Evolutionary conservation across 2,329 filamentous ascomycete species (phyloP).

Genomic region (Epichloe scottii): DNA sequence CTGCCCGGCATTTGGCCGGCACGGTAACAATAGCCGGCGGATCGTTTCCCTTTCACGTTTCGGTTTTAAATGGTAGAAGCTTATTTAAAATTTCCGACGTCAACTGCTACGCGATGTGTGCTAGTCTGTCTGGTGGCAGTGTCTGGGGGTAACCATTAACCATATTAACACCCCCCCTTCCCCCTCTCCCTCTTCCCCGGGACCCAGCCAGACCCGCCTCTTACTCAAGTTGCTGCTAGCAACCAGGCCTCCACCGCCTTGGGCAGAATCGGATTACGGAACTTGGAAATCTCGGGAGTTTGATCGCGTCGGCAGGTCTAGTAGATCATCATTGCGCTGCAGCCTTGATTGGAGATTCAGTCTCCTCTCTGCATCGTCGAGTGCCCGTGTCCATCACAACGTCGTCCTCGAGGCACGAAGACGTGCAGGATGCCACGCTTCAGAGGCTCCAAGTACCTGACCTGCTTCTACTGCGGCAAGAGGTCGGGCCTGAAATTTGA

Average conservation of each 20-base stretch:
- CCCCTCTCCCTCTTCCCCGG: no score
- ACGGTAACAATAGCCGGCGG: no score
- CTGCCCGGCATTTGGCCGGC: no score
- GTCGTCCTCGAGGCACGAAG: slow-evolving; percentile 5
- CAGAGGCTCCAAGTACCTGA: slow-evolving; percentile 33
- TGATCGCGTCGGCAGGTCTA: not conserved
- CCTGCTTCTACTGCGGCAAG: slow-evolving; percentile 76
- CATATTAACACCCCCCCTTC: no score
- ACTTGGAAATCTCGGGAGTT: not conserved
- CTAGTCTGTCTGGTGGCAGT: no score
- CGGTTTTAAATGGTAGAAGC: no score
- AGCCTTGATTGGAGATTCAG: not conserved
- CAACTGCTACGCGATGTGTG: no score
- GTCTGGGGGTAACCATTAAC: no score
- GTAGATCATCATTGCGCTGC: not conserved
- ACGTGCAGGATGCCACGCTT: slow-evolving; percentile 29
- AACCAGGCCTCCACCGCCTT: not conserved
- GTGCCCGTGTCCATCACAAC: slow-evolving; percentile 1
- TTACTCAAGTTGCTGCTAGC: no score
- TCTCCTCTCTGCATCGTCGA: not conserved
- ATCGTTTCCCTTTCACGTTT: no score
- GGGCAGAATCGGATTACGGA: not conserved
- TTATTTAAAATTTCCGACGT: no score
- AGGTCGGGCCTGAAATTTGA: slow-evolving; percentile 49
- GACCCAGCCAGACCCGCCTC: no score